Evolutionary conservation across 139 green algal species (phyloP), one percentile per base, ranked within the genome.

Genomic region (Yamagishiella unicocca): DNA sequence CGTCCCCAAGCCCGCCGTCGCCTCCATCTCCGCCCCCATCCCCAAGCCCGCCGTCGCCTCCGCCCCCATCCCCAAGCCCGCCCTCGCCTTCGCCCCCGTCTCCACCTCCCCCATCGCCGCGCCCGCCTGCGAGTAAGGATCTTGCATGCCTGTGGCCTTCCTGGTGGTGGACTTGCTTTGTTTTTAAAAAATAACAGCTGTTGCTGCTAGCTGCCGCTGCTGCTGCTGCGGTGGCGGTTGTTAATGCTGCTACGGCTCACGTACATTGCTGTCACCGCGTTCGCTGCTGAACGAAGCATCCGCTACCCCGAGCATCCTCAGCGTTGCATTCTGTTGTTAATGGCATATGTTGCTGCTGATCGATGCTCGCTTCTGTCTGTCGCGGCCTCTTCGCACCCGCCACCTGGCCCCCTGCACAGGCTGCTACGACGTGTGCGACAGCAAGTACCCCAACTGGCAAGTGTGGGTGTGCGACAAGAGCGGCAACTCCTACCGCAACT

Each of bases 381-480:
- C 58, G 58, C 58, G 17, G 58, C 58, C 58, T n/a, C n/a, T n/a
- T n/a, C n/a, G n/a, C n/a, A n/a, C n/a, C n/a, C n/a, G n/a, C n/a
- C n/a, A n/a, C n/a, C n/a, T n/a, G n/a, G n/a, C n/a, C n/a, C n/a
- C n/a, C n/a, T n/a, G 58, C 64, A 42, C 35, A 81, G 73, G 73
- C 43, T 74, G 58, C 54, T 29, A 53, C 37, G 43, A 42, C 14
- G 4, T 9, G 37, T 84, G 77, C 38, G 58, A 74, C 7, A 2
- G 4, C 3, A 31, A 45, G 4, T 84, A 74, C 37, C 77, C 77
- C 45, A 74, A 55, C 61, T 84, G 58, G 58, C 9, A 21, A 0
- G 46, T 73, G 42, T 85, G 78, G 78, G 78, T 85, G 78, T 85
- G 78, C 58, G 78, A 85, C 61, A 46, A 75, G 42, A 14, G 42